Evolutionary conservation across 2,329 filamentous ascomycete species (phyloP).

Genomic region (Trichoderma harzianum): DNA sequence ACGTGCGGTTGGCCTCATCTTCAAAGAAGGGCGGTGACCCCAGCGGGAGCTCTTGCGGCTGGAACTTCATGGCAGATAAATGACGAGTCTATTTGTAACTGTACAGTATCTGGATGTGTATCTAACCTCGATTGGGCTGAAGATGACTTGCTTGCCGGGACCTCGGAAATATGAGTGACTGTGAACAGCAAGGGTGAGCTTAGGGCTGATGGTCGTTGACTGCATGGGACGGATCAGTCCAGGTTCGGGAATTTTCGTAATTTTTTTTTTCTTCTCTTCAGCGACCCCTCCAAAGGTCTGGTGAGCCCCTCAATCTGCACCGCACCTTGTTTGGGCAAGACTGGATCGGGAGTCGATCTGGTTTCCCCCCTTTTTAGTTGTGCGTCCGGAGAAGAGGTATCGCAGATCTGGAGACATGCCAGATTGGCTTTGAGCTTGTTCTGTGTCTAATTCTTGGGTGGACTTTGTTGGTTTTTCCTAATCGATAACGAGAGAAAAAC

Average conservation of each 20-base stretch:
- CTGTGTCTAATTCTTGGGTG: background rate
- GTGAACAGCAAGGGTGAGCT: background rate
- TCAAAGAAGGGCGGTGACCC: conserved; percentile 28
- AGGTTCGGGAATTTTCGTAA: background rate
- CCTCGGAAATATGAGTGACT: background rate
- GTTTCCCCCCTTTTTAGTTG: background rate
- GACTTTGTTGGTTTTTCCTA: background rate
- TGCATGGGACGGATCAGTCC: background rate
- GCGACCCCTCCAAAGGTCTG: background rate
- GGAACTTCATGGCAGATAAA: conserved; percentile 25
- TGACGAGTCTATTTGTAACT: background rate
- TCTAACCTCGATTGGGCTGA: background rate
- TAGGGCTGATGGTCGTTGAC: background rate
- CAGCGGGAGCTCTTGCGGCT: conserved; percentile 29
- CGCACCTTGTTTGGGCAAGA: background rate
- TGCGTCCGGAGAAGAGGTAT: background rate
- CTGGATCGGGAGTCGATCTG: background rate
- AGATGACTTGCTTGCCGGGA: background rate
- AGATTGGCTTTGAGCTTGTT: background rate
- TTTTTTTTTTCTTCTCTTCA: background rate
- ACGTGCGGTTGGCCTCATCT: conserved; percentile 32
- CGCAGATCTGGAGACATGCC: too few species aligned
- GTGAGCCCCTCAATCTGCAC: background rate
- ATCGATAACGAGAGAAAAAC: background rate
- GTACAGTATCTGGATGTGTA: background rate